Conservation (phyloP, 192 early-diverging fungal genomes). For the Geranomyces michiganensis region DNA sequence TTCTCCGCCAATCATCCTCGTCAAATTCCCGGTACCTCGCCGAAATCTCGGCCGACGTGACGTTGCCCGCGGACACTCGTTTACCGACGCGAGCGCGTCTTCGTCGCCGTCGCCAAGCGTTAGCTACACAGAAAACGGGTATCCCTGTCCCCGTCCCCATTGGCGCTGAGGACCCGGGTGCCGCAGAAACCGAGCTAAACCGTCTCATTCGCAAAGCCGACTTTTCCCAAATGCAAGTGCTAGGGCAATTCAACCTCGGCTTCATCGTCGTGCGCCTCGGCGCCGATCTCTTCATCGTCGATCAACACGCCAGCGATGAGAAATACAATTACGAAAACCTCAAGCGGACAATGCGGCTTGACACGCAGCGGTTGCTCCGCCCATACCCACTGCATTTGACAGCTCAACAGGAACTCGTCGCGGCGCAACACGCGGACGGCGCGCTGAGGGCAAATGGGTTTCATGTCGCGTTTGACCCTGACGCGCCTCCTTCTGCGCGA, state of each 20-base stretch:
- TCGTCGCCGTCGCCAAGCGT: too few relatives aligned
- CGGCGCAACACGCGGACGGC: conserved; percentile 67
- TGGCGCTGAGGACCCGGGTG: neutral
- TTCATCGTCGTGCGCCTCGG: conserved; percentile 83
- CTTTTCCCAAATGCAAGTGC: conserved; percentile 79
- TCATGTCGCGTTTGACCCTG: conserved; percentile 64
- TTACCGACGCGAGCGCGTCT: too few relatives aligned
- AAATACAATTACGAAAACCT: conserved; percentile 93
- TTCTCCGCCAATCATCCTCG: neutral
- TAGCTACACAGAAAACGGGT: too few relatives aligned
- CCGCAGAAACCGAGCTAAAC: conserved; percentile 20
- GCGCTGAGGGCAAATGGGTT: conserved; percentile 83
- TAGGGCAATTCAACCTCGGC: conserved; percentile 97
- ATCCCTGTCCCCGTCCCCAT: neutral
- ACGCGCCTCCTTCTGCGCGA: conserved; percentile 61
- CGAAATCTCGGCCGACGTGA: neutral
- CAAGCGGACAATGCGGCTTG: conserved; percentile 47
- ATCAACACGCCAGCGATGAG: conserved; percentile 98
- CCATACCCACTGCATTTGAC: conserved; percentile 72
- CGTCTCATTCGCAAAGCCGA: conserved; percentile 46
- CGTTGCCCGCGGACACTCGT: neutral
- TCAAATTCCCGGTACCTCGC: neutral
- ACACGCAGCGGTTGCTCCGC: conserved; percentile 58
- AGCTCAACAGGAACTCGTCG: conserved; percentile 76
- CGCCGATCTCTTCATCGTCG: conserved; percentile 86